Conservation (phyloP, 2,329 filamentous ascomycete genomes). For the Tolypocladium guangdongense region DNA sequence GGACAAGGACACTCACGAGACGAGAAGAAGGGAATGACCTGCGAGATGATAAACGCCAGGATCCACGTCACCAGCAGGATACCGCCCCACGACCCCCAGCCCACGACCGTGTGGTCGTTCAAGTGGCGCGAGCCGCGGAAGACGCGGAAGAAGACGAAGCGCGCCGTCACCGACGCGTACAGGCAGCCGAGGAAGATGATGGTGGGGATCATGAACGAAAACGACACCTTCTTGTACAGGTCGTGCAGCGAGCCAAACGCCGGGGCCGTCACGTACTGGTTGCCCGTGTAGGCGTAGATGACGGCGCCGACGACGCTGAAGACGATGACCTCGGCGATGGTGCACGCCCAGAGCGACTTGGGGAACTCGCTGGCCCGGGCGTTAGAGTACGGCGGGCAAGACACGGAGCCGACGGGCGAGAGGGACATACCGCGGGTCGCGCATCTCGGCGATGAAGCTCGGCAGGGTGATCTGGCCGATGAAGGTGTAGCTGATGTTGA, state of each 20-base stretch:
- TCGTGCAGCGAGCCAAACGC: constrained; percentile 77
- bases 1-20: constrained; percentile 38
- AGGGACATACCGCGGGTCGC: constrained; percentile 35
- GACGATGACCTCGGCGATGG: constrained; percentile 75
- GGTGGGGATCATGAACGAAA: constrained; percentile 93
- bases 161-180: constrained; percentile 80
- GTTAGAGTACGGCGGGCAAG: too few species aligned
- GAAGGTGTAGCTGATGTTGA: constrained; percentile 95
- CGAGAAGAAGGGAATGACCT: constrained; percentile 89
- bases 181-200: constrained; percentile 85
- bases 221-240: constrained; percentile 76
- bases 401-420: too few species aligned
- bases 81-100: constrained; percentile 67
- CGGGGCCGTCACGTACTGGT: constrained; percentile 77
- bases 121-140: constrained; percentile 74
- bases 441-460: constrained; percentile 95
- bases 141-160: constrained; percentile 85
- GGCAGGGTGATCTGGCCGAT: constrained; percentile 92
- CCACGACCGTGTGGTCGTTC: constrained; percentile 66
- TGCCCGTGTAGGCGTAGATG: constrained; percentile 80
- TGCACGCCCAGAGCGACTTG: constrained; percentile 85
- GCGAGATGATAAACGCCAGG: constrained; percentile 83
- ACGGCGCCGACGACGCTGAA: constrained; percentile 75
- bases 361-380: constrained; percentile 50
- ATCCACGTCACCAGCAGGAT: constrained; percentile 67